Evolutionary conservation across 1,284 basidiomycete genomes (phyloP).

Genomic region (Cerrena zonata): DNA sequence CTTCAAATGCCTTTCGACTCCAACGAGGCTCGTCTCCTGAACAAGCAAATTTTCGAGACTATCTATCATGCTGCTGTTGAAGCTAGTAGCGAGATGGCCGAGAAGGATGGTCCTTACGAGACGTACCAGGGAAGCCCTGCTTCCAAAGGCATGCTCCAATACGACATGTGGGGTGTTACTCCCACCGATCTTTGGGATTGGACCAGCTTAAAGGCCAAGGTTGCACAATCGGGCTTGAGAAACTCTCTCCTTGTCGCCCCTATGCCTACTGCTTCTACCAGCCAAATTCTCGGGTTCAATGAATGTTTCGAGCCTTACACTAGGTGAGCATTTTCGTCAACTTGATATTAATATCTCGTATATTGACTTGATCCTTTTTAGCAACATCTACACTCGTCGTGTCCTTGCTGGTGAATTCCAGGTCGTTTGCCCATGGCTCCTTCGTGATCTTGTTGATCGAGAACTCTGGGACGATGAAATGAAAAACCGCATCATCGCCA

Average conservation of each 20-base stretch:
- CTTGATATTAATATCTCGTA: slow-evolving; percentile 10
- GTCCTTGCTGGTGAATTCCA: slow-evolving; percentile 99
- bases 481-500: slow-evolving; percentile 99
- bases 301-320: slow-evolving; percentile 98
- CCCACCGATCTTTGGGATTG: slow-evolving; percentile 97
- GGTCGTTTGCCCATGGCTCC: slow-evolving; percentile 96
- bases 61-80: slow-evolving; percentile 97
- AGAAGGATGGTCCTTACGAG: slow-evolving; percentile 80
- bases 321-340: slow-evolving; percentile 42
- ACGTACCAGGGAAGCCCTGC: slow-evolving; percentile 91
- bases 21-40: slow-evolving; percentile 79
- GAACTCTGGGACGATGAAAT: slow-evolving; percentile 97
- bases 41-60: slow-evolving; percentile 97
- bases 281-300: slow-evolving; percentile 97
- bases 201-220: slow-evolving; percentile 81
- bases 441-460: slow-evolving; percentile 92
- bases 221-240: slow-evolving; percentile 80
- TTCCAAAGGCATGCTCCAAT: slow-evolving; percentile 85
- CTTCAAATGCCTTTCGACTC: slow-evolving; percentile 95
- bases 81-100: slow-evolving; percentile 86
- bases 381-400: slow-evolving; percentile 98
- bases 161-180: slow-evolving; percentile 90
- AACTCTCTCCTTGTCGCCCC: slow-evolving; percentile 95
- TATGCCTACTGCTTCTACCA: slow-evolving; percentile 98
- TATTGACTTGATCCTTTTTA: slow-evolving; percentile 25